phyloP scores from a whole-genome alignment of 768 basidiomycete genomes.

The Xerocomellus intermedius region DNA sequence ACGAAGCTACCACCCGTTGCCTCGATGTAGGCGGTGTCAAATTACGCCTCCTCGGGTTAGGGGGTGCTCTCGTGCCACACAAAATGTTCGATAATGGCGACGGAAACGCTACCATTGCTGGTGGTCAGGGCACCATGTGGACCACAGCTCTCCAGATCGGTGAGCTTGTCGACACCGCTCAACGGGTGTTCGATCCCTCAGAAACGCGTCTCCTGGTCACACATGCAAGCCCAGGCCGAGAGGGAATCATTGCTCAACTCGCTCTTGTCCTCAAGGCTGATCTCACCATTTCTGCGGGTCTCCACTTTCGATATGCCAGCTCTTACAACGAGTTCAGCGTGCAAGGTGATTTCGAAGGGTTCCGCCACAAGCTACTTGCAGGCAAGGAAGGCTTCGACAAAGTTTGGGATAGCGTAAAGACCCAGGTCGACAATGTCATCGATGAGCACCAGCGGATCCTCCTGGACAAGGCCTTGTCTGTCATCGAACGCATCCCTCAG shows the following conservation, averaged over 20 bases:
- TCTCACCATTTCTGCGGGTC: conserved; percentile 87
- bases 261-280: conserved; percentile 91
- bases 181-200: conserved; percentile 86
- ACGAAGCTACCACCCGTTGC: conserved; percentile 92
- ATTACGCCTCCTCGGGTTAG: conserved; percentile 91
- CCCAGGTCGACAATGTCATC: conserved; percentile 87
- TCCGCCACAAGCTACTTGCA: conserved; percentile 71
- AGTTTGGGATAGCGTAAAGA: conserved; percentile 94
- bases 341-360: conserved; percentile 84
- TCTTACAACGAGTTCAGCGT: conserved; percentile 98
- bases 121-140: conserved; percentile 99
- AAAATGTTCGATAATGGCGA: conserved; percentile 96
- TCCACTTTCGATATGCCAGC: conserved; percentile 96
- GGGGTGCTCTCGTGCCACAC: conserved; percentile 92
- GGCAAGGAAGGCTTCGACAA: conserved; percentile 85
- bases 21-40: conserved; percentile 92
- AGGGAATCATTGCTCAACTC: conserved; percentile 90
- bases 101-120: conserved; percentile 94
- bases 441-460: conserved; percentile 87
- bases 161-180: conserved; percentile 96
- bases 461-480: conserved; percentile 84
- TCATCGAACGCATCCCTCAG: conserved; percentile 77
- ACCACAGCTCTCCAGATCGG: conserved; percentile 96
- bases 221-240: conserved; percentile 89
- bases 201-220: conserved; percentile 94